phyloP scores from a whole-genome alignment of 768 basidiomycete species.

The Austroboletus festivus region DNA sequence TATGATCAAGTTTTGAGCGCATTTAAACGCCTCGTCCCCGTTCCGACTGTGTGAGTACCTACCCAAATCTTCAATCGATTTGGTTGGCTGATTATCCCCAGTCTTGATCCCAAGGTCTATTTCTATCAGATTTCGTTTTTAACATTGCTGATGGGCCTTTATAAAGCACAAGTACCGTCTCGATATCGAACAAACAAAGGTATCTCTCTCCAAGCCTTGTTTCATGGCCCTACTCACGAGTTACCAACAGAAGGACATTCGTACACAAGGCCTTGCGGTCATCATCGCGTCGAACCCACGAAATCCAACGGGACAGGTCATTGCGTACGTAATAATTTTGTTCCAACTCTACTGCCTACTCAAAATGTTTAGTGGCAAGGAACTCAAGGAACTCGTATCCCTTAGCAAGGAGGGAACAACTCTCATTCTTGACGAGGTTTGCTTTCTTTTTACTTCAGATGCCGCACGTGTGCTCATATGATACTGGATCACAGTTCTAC shows the following conservation, averaged over 20 bases:
- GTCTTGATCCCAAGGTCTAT: conserved; percentile 45
- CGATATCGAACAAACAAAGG: conserved; percentile 77
- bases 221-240: background rate
- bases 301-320: conserved; percentile 92
- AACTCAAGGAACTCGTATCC: conserved; percentile 75
- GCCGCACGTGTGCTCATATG: background rate
- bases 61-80: background rate
- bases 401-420: conserved; percentile 78
- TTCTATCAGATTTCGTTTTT: background rate
- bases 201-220: conserved; percentile 17
- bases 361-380: conserved; percentile 56
- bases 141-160: conserved; percentile 6
- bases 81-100: conserved; percentile 16
- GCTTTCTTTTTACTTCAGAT: conserved; percentile 5
- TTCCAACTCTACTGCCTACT: conserved; percentile 6
- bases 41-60: conserved; percentile 77
- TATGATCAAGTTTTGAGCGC: conserved; percentile 82
- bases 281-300: conserved; percentile 92
- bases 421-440: conserved; percentile 78
- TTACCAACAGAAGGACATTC: conserved; percentile 63
- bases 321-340: conserved; percentile 42
- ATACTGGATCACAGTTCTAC: conserved; percentile 62
- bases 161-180: conserved; percentile 64
- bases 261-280: conserved; percentile 78
- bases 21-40: conserved; percentile 86